Evolutionary conservation across 2,329 filamentous ascomycete species (phyloP).

Genomic region (Chrysosporium queenslandicum): DNA sequence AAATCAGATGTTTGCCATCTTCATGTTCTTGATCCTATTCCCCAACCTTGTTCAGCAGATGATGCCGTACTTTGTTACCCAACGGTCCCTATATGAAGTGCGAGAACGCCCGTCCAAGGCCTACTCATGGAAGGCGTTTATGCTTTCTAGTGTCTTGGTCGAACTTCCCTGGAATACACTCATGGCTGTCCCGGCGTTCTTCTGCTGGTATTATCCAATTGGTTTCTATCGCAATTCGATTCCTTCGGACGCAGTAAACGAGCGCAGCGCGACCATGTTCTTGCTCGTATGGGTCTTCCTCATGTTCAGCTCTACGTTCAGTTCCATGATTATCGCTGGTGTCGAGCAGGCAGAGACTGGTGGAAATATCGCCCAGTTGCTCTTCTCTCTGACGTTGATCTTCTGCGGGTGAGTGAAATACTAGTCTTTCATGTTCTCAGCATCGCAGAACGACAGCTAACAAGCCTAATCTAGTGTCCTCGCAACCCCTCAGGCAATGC

Average conservation of each 20-base stretch:
- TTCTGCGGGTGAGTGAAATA: constrained; percentile 40
- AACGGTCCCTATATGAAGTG: constrained; percentile 50
- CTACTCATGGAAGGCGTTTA: constrained; percentile 63
- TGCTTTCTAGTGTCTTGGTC: constrained; percentile 60
- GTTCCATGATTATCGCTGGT: constrained; percentile 62
- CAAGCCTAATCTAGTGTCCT: constrained; percentile 26
- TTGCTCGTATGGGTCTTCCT: constrained; percentile 57
- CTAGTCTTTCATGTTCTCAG: too few relatives aligned
- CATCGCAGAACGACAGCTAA: too few relatives aligned
- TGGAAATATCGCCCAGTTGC: constrained; percentile 50
- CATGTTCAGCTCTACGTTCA: constrained; percentile 61
- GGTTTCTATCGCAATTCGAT: constrained; percentile 38
- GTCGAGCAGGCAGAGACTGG: constrained; percentile 60
- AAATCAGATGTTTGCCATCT: constrained; percentile 85
- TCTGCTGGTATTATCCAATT: constrained; percentile 59
- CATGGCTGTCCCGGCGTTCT: constrained; percentile 53
- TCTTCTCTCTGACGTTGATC: constrained; percentile 50
- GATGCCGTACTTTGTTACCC: constrained; percentile 50
- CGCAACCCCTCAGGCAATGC: constrained; percentile 48
- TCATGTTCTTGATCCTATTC: constrained; percentile 76
- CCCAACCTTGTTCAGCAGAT: constrained; percentile 48
- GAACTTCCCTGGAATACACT: constrained; percentile 60
- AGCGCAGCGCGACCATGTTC: constrained; percentile 55
- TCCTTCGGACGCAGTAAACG: constrained; percentile 31
- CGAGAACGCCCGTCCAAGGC: constrained; percentile 56